phyloP scores from a whole-genome alignment of 805 yeast species.

The Saccharomyces cerevisiae region DNA sequence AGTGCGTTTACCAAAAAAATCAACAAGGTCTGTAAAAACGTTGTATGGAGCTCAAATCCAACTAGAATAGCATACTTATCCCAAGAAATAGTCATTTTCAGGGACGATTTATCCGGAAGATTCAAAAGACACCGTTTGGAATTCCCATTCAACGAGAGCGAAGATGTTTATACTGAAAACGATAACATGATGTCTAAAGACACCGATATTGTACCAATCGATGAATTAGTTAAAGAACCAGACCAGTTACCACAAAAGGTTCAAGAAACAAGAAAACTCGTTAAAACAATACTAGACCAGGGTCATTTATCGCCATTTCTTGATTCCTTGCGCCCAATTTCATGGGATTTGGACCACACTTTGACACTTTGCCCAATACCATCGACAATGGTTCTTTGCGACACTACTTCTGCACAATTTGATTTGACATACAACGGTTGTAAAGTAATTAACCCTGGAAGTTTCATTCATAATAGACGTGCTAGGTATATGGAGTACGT shows the following conservation, averaged over 20 bases:
- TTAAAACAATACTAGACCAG: conserved; percentile 78
- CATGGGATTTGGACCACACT: conserved; percentile 62
- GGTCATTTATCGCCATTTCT: conserved; percentile 81
- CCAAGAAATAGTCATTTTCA: conserved; percentile 68
- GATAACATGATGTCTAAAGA: neutral
- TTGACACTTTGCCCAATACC: conserved; percentile 77
- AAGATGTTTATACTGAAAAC: conserved; percentile 6
- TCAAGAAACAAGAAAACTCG: conserved; percentile 58
- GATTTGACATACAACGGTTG: conserved; percentile 79
- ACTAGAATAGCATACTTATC: conserved; percentile 66
- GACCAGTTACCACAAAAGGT: conserved; percentile 39
- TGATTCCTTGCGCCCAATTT: conserved; percentile 48
- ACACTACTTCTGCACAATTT: conserved; percentile 61
- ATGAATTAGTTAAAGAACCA: conserved; percentile 26
- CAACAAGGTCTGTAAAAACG: conserved; percentile 45
- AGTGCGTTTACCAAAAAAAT: conserved; percentile 60
- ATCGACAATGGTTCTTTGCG: conserved; percentile 52
- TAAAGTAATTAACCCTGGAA: conserved; percentile 65
- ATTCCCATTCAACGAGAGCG: conserved; percentile 37
- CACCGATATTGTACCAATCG: conserved; percentile 7
- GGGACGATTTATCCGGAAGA: conserved; percentile 67
- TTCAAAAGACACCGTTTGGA: conserved; percentile 61
- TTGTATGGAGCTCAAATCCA: conserved; percentile 70
- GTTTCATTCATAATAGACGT: conserved; percentile 39
- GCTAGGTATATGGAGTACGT: conserved; percentile 67